A percentile compares a stretch with the other conserved stretches of the same genome.
Conservation (phyloP, 805 yeast genomes). For the Teunomyces panamensis region DNA sequence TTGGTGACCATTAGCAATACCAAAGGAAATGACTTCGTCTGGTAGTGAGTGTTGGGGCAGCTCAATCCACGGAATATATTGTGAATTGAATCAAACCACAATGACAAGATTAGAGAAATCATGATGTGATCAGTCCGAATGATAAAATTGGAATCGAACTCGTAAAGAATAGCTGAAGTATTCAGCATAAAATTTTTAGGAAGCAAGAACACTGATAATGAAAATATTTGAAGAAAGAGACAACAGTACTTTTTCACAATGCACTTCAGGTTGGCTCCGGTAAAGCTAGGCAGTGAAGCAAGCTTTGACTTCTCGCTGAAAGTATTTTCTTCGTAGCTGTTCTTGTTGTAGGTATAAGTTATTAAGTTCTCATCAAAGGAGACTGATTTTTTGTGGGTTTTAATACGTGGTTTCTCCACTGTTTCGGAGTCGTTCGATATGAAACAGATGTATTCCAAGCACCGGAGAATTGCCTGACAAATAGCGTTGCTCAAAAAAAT, state of each 20-base stretch:
- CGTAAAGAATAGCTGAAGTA: slow-evolving; percentile 17
- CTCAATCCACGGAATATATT: slow-evolving; percentile 12
- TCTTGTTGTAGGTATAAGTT: slow-evolving; percentile 13
- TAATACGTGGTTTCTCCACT: slow-evolving; percentile 1
- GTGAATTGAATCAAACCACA: slow-evolving; percentile 8
- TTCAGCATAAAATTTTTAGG: slow-evolving; percentile 16
- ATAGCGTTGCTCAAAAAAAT: slow-evolving; percentile 10
- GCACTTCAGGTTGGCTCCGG: not conserved
- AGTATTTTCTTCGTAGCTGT: not conserved
- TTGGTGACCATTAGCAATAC: slow-evolving; percentile 13
- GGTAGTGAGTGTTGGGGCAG: slow-evolving; percentile 11
- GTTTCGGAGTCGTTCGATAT: slow-evolving; percentile 7
- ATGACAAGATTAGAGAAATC: slow-evolving; percentile 15
- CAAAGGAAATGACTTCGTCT: slow-evolving; percentile 13
- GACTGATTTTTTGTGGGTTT: slow-evolving; percentile 14
- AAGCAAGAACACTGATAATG: slow-evolving; percentile 4
- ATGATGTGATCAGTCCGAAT: slow-evolving; percentile 27
- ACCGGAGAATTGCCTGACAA: slow-evolving; percentile 11
- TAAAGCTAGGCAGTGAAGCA: slow-evolving; percentile 1
- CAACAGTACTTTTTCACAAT: slow-evolving; percentile 1
- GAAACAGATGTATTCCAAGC: slow-evolving; percentile 16
- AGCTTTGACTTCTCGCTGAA: not conserved
- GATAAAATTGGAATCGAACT: slow-evolving; percentile 3
- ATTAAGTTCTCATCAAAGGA: slow-evolving; percentile 15
- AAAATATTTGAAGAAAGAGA: not conserved